A percentile compares a stretch with the other conserved stretches of the same genome.
These are phyloP conservation scores for Colletotrichum sp. DNA, from an alignment of 2,329 filamentous ascomycete genomes.

Conservation along the genomic window DNA sequence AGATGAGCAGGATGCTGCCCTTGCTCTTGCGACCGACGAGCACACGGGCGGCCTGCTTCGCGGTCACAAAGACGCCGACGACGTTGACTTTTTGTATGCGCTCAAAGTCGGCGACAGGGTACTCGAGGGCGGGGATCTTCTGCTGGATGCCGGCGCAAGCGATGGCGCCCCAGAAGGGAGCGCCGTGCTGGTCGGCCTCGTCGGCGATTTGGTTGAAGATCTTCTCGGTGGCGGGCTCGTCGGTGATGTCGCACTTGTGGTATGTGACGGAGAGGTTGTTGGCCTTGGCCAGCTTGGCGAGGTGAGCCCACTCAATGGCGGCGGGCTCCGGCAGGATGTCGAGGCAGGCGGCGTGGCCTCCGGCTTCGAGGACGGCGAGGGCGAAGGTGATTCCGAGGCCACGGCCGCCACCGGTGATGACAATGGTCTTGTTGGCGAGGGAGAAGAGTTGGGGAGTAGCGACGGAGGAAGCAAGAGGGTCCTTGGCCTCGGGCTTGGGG, in stretches of 20 bases:
- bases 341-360: constrained; percentile 52
- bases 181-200: constrained; percentile 31
- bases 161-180: constrained; percentile 41
- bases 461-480: constrained; percentile 31
- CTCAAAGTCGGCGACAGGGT: constrained; percentile 62
- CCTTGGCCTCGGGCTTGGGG: constrained; percentile 30
- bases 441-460: constrained; percentile 43
- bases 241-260: constrained; percentile 49
- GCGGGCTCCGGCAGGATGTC: constrained; percentile 45
- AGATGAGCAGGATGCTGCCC: constrained; percentile 55
- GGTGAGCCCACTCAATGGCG: constrained; percentile 41
- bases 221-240: constrained; percentile 40
- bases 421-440: constrained; percentile 45
- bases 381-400: constrained; percentile 56
- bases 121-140: constrained; percentile 49
- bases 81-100: constrained; percentile 74
- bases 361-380: constrained; percentile 51
- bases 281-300: constrained; percentile 44
- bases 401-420: constrained; percentile 55
- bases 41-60: constrained; percentile 70
- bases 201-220: constrained; percentile 39
- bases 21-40: constrained; percentile 43
- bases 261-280: constrained; percentile 41
- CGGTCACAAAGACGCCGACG: constrained; percentile 72
- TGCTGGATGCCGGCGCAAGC: constrained; percentile 55